A percentile compares a stretch with the other conserved stretches of the same genome.
Evolutionary conservation across 495 filamentous ascomycete genomes (phyloP).

Genomic region (Podospora didyma): DNA sequence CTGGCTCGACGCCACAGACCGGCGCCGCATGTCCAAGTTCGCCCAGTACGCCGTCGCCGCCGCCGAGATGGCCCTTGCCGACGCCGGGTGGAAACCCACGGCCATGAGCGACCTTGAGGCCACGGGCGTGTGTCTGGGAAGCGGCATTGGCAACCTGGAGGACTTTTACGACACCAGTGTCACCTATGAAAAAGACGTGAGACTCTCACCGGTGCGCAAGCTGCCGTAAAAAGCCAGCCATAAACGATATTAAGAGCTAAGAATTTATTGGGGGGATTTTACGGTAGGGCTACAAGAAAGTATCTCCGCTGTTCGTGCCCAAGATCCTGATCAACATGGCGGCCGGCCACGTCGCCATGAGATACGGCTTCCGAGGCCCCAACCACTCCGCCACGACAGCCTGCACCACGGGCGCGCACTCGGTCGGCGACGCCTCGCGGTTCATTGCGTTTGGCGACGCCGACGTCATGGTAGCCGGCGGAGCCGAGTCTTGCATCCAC

Average conservation of each 20-base stretch:
- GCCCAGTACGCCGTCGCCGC: conserved; percentile 88
- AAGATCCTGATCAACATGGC: conserved; percentile 90
- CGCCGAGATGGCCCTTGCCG: conserved; percentile 77
- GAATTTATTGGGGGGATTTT: no score
- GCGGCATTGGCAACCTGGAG: conserved; percentile 90
- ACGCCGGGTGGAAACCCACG: conserved; percentile 74
- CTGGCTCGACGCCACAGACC: conserved; percentile 67
- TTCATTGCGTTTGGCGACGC: conserved; percentile 90
- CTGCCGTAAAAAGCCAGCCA: not conserved
- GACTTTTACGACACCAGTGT: conserved; percentile 82
- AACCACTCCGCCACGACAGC: conserved; percentile 91
- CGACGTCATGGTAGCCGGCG: conserved; percentile 91
- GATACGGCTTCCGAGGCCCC: conserved; percentile 83
- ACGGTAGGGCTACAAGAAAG: conserved; percentile 77
- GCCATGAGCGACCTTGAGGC: conserved; percentile 59
- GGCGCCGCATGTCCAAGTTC: conserved; percentile 85
- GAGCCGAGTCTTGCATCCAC: conserved; percentile 92
- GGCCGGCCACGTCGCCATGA: conserved; percentile 92
- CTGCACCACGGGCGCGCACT: conserved; percentile 92
- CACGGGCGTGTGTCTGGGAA: conserved; percentile 91
- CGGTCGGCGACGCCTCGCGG: conserved; percentile 85
- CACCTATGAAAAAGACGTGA: conserved; percentile 68
- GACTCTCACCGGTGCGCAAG: conserved; percentile 19
- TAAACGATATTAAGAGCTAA: not conserved
- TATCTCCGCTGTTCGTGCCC: conserved; percentile 89